Evolutionary conservation across 179 eudicot species (phyloP).

Genomic region (Sideroxylon spinosum): DNA sequence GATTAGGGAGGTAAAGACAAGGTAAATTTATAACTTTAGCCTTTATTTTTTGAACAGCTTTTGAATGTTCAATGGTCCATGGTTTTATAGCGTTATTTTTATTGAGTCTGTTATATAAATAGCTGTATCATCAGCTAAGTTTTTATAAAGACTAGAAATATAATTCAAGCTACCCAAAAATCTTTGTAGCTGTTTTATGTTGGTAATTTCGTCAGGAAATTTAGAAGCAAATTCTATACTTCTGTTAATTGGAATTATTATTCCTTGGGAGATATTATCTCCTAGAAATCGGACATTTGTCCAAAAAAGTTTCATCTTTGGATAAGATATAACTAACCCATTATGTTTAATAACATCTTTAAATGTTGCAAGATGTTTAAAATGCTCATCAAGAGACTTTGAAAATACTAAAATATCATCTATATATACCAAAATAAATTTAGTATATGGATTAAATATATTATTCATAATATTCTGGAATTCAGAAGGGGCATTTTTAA

Average conservation of each 20-base stretch:
- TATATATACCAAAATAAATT: background rate
- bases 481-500: too few species aligned
- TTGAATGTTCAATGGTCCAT: too few species aligned
- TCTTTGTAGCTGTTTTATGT: background rate
- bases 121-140: too few species aligned
- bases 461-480: too few species aligned
- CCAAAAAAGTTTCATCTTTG: constrained; percentile 7
- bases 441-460: too few species aligned
- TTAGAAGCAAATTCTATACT: background rate
- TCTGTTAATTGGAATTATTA: background rate
- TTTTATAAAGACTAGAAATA: too few species aligned
- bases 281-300: background rate
- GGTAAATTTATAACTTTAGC: too few species aligned
- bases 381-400: background rate
- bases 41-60: too few species aligned
- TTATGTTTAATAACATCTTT: background rate
- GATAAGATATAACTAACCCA: constrained; percentile 1
- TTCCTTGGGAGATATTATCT: background rate
- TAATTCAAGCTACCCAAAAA: background rate
- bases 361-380: background rate
- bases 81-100: too few species aligned
- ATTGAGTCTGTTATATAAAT: too few species aligned
- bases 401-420: constrained; percentile 14
- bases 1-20: too few species aligned
- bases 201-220: background rate